These are phyloP conservation scores for Gaultheria prostrata DNA, from an alignment of 148 eudicot genomes.

Conservation along the genomic window DNA sequence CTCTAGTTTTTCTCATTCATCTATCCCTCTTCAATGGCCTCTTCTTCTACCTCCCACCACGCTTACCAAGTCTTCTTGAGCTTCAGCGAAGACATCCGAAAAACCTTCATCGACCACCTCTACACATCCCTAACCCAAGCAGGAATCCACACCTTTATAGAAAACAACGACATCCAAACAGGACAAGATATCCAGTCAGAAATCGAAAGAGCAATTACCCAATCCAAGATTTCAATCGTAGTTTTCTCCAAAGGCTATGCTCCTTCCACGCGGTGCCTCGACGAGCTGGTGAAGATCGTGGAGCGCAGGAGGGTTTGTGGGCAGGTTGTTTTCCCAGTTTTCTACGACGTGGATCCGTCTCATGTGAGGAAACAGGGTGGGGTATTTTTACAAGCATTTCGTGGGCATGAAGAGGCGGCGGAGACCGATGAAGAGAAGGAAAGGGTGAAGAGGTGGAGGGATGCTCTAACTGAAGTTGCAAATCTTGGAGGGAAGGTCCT, in stretches of 20 bases:
- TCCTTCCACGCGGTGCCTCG: conserved; percentile 9
- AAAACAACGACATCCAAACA: not conserved
- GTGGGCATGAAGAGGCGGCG: conserved; percentile 6
- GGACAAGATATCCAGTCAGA: not conserved
- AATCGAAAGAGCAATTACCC: not conserved
- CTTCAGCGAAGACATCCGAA: not conserved
- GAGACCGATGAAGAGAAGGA: not conserved
- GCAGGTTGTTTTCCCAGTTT: conserved; percentile 7
- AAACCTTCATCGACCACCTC: conserved; percentile 10
- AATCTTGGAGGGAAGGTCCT: not conserved
- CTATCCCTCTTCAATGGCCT: not conserved
- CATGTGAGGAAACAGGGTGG: conserved; percentile 8
- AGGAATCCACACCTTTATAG: conserved; percentile 4
- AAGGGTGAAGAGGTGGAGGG: conserved; percentile 12
- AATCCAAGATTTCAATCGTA: not conserved
- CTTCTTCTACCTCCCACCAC: not conserved
- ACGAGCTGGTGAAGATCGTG: conserved; percentile 4
- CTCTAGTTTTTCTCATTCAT: not conserved
- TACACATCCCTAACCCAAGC: not conserved
- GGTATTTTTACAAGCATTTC: not conserved
- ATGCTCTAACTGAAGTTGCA: conserved; percentile 5
- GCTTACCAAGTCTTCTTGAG: conserved; percentile 8
- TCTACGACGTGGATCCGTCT: conserved; percentile 13
- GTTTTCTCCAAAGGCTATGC: conserved; percentile 2
- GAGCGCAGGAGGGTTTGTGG: conserved; percentile 7